These are phyloP conservation scores for Cynanchum wilfordii DNA, from an alignment of 257 asterid genomes.

Conservation along the genomic window DNA sequence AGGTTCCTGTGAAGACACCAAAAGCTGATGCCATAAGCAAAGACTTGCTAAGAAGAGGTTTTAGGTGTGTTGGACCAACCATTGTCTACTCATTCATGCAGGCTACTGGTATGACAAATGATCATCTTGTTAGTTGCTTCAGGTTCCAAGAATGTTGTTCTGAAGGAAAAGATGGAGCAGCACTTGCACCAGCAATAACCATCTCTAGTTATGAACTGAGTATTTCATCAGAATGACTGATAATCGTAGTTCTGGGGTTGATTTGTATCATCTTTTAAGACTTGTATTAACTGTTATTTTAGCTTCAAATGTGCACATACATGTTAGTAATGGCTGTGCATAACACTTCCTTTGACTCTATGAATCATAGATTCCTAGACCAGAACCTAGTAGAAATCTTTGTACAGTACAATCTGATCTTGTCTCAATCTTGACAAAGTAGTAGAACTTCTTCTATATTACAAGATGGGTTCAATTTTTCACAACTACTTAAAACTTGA, in stretches of 20 bases:
- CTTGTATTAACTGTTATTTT: constrained; percentile 7
- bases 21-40: constrained; percentile 43
- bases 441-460: neutral
- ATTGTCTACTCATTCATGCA: constrained; percentile 48
- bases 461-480: neutral
- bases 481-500: neutral
- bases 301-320: neutral
- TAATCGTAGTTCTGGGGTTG: neutral
- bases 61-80: constrained; percentile 39
- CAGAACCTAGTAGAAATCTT: neutral
- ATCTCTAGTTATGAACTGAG: constrained; percentile 22
- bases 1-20: constrained; percentile 40
- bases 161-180: constrained; percentile 18
- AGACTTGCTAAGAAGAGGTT: constrained; percentile 37
- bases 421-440: neutral
- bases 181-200: neutral
- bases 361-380: constrained; percentile 13
- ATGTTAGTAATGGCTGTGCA: constrained; percentile 12
- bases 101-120: constrained; percentile 44
- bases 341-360: neutral
- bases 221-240: constrained; percentile 26
- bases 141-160: constrained; percentile 38
- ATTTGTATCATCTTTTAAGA: neutral
- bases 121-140: constrained; percentile 42
- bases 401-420: neutral